These are phyloP conservation scores for Psilocybe tampanensis DNA, from an alignment of 768 basidiomycete species.

Conservation along the genomic window DNA sequence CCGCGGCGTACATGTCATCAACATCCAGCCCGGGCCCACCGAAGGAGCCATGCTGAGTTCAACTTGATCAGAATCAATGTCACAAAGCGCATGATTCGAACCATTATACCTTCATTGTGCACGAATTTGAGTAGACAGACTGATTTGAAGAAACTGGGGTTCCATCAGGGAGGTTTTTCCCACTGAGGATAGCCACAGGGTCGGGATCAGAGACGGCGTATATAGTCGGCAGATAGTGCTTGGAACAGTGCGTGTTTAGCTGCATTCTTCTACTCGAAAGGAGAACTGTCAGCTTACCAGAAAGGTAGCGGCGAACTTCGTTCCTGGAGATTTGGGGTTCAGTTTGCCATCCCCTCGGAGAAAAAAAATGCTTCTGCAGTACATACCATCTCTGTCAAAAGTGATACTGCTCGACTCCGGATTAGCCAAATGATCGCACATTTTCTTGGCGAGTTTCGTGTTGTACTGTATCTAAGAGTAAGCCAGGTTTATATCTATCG, in stretches of 20 bases:
- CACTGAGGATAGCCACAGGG: constrained; percentile 72
- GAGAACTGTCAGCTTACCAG: constrained; percentile 44
- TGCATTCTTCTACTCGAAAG: neutral
- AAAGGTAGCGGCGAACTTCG: constrained; percentile 65
- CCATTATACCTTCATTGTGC: constrained; percentile 72
- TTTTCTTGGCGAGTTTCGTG: constrained; percentile 44
- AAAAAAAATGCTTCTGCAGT: neutral
- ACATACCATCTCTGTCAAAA: constrained; percentile 70
- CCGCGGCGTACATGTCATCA: constrained; percentile 69
- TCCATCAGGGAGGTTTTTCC: constrained; percentile 57
- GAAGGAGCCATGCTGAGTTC: constrained; percentile 70
- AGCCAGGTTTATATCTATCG: neutral
- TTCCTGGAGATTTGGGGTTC: constrained; percentile 41
- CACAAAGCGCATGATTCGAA: neutral
- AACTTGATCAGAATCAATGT: neutral
- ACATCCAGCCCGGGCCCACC: constrained; percentile 56
- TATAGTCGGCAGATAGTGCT: constrained; percentile 75
- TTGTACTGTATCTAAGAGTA: constrained; percentile 34
- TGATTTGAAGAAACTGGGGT: constrained; percentile 44
- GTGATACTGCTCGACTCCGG: constrained; percentile 71
- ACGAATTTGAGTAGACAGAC: constrained; percentile 67
- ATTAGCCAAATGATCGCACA: constrained; percentile 42
- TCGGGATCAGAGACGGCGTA: constrained; percentile 67
- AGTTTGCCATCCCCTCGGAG: neutral
- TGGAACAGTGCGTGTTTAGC: neutral